Percentiles rank a stretch among this genome's conserved stretches.
These are phyloP conservation scores for Candida germanica DNA, from an alignment of 805 yeast genomes.

Conservation along the genomic window DNA sequence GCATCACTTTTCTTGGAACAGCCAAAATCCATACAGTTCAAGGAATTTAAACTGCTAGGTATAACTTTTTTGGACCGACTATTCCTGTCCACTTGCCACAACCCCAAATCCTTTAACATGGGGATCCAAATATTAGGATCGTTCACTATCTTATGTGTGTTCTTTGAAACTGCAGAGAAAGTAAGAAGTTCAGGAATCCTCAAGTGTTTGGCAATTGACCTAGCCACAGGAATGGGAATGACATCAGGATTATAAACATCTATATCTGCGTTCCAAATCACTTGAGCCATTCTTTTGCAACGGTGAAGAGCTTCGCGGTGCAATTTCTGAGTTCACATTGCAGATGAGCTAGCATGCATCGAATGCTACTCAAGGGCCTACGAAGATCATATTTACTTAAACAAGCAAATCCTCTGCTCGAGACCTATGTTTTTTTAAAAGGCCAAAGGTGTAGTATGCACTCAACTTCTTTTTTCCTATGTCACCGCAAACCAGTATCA, in stretches of 20 bases:
- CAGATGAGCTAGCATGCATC: conserved; percentile 6
- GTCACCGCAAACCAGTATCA: too few relatives aligned
- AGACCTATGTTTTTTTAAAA: too few relatives aligned
- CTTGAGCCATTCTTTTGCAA: conserved; percentile 34
- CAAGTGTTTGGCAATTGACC: conserved; percentile 30
- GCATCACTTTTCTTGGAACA: conserved; percentile 29
- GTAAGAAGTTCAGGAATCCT: conserved; percentile 36
- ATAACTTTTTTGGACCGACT: conserved; percentile 7
- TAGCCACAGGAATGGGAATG: conserved; percentile 39
- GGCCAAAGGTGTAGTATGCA: too few relatives aligned
- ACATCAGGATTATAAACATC: conserved; percentile 40
- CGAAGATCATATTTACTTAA: too few relatives aligned
- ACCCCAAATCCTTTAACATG: conserved; percentile 31
- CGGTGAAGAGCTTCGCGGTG: conserved; percentile 2
- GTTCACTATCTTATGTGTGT: conserved; percentile 35
- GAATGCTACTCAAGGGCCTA: background rate
- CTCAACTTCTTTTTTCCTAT: too few relatives aligned
- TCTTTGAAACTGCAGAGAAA: conserved; percentile 37
- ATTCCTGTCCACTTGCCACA: conserved; percentile 28
- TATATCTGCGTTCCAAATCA: conserved; percentile 45
- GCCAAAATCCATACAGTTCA: conserved; percentile 31
- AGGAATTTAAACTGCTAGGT: conserved; percentile 20
- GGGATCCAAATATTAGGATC: conserved; percentile 40
- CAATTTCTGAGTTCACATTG: background rate
- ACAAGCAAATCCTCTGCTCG: too few relatives aligned